phyloP scores from a whole-genome alignment of 345 rosid genomes.

The Citrus sp. region DNA sequence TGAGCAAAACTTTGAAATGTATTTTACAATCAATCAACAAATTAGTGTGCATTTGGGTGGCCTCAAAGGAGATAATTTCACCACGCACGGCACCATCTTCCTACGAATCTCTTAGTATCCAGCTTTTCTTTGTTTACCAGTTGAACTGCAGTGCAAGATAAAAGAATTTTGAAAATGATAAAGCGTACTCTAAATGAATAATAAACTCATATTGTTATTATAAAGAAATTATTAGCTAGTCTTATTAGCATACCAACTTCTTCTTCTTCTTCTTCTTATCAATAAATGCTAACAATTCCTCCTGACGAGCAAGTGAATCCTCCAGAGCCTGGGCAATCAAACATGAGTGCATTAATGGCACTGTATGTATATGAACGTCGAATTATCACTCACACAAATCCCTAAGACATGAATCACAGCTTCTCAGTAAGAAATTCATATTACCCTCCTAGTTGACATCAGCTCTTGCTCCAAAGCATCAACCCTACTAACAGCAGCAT shows the following conservation, averaged over 20 bases:
- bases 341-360: neutral
- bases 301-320: conserved; percentile 64
- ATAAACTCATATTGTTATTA: neutral
- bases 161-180: conserved; percentile 13
- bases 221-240: neutral
- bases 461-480: conserved; percentile 81
- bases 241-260: conserved; percentile 44
- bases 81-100: conserved; percentile 7
- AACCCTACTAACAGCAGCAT: conserved; percentile 63
- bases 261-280: conserved; percentile 88
- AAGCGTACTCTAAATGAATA: neutral
- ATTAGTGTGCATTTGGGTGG: conserved; percentile 22
- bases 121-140: conserved; percentile 33
- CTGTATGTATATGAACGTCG: neutral
- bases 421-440: neutral
- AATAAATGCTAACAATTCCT: conserved; percentile 68
- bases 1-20: conserved; percentile 17
- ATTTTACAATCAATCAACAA: conserved; percentile 15
- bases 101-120: conserved; percentile 20
- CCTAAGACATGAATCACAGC: neutral
- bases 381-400: neutral
- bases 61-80: conserved; percentile 8
- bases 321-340: conserved; percentile 66
- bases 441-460: conserved; percentile 72
- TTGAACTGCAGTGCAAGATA: conserved; percentile 34